Base-by-base conservation (phyloP, 176 grass and related monocot species). In the Triticum timopheevii region DNA sequence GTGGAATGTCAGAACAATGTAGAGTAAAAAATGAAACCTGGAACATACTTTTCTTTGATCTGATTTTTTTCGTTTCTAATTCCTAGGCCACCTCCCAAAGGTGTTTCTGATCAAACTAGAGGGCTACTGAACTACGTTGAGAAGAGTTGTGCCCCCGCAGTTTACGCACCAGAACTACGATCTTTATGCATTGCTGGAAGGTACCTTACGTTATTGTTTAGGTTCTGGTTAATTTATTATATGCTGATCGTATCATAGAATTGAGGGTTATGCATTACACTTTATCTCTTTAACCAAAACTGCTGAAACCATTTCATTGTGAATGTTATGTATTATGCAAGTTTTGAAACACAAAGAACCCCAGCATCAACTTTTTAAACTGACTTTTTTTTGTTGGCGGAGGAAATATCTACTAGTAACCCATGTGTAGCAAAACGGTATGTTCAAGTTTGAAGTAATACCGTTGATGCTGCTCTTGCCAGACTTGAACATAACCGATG, bases 31-130 rank as follows among this genome's bases (percentile, higher is more conserved):
- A 67, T 69, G 9, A 76, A 84, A 77, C 38, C 22, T 22, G 69
- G 27, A 50, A 17, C 4, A 67, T 76, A 72, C 19, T 9, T 13
- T 30, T 49, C 19, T 83, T 24, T 71, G 17, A 83, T 25, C 50
- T 73, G 24, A 20, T 66, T 56, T 3, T 42, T 8, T 4, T 10
- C 68, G 30, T 17, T 6, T 68, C 20, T 28, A 50, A 76, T 27
- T 47, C 6, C 50, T 34, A 98, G 92, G 79, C 93, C 93, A 82
- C 93, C 93, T 50, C 93, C 96, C 36, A 95, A 94, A 70, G 92
- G 80, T 38, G 69, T 91, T 58, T 33, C 78, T n/a, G 96, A 98
- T 79, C 96, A 98, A 86, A 98, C 96, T 30, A 94, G 96, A 91
- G 96, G 93, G 36, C 78, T 98, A 75, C 69, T 98, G 75, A 44